phyloP scores from a whole-genome alignment of 2,329 filamentous ascomycete genomes.

The Clonostachys byssicola region DNA sequence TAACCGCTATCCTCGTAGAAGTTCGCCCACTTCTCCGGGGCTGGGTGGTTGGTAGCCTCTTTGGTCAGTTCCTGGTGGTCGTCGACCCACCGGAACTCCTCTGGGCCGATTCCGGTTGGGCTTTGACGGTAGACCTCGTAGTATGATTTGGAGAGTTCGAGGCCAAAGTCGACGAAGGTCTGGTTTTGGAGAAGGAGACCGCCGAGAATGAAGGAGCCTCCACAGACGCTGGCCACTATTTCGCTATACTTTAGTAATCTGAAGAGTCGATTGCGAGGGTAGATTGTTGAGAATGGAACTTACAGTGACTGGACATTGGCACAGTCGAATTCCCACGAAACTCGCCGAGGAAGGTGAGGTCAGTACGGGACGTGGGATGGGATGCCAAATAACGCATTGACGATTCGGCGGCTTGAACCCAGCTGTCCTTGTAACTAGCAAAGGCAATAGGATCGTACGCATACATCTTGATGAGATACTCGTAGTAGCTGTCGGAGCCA shows the following conservation, averaged over 20 bases:
- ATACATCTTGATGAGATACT: slow-evolving; percentile 92
- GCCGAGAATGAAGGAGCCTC: slow-evolving; percentile 45
- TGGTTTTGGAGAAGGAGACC: slow-evolving; percentile 34
- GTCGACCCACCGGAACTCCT: slow-evolving; percentile 43
- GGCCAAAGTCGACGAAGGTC: slow-evolving; percentile 35
- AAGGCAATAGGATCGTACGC: slow-evolving; percentile 69
- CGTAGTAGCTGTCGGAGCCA: slow-evolving; percentile 66
- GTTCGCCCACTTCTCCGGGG: slow-evolving; percentile 11
- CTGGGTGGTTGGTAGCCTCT: slow-evolving; percentile 22
- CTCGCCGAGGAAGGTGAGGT: slow-evolving; percentile 48
- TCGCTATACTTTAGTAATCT: not conserved
- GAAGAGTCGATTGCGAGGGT: slow-evolving; percentile 33
- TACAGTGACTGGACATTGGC: slow-evolving; percentile 43
- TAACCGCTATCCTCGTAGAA: slow-evolving; percentile 52
- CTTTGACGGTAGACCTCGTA: slow-evolving; percentile 45
- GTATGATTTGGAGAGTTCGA: slow-evolving; percentile 44
- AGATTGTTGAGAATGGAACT: slow-evolving; percentile 29
- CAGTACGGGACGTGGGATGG: slow-evolving; percentile 49
- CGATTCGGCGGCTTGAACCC: slow-evolving; percentile 72
- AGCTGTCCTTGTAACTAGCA: slow-evolving; percentile 63
- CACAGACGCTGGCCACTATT: slow-evolving; percentile 40
- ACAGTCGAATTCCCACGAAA: slow-evolving; percentile 42
- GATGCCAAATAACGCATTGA: slow-evolving; percentile 60
- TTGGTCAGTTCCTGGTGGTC: slow-evolving; percentile 7
- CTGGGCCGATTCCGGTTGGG: slow-evolving; percentile 47